Percentiles rank a stretch among this genome's conserved stretches.
phyloP scores from a whole-genome alignment of 1,139 yeast genomes.

The Taphrina betulina region DNA sequence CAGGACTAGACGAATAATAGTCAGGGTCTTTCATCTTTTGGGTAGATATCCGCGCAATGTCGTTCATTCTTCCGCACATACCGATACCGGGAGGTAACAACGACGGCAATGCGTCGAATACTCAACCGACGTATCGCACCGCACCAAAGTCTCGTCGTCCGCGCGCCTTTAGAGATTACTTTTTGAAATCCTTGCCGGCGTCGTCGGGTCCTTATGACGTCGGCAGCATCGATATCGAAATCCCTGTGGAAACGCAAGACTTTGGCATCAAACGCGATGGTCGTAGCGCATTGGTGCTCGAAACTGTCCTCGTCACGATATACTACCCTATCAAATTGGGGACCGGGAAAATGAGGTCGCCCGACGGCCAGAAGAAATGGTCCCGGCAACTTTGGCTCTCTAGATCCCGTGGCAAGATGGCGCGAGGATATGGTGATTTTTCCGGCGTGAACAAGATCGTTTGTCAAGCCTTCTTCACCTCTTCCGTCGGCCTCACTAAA shows the following conservation, averaged over 20 bases:
- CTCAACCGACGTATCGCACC: constrained; percentile 4
- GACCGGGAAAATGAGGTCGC: constrained; percentile 12
- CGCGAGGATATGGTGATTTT: constrained; percentile 31
- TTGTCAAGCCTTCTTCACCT: constrained; percentile 16
- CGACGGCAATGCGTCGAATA: constrained; percentile 14
- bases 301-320: constrained; percentile 28
- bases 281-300: constrained; percentile 13
- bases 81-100: constrained; percentile 19
- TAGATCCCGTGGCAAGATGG: constrained; percentile 9
- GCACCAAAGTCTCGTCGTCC: constrained; percentile 28
- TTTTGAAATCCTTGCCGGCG: constrained; percentile 27
- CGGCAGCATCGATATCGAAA: constrained; percentile 31
- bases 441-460: constrained; percentile 27
- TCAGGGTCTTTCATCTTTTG: no score
- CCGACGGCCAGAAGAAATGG: constrained; percentile 28
- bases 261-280: constrained; percentile 20
- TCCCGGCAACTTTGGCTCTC: constrained; percentile 31
- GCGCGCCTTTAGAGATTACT: constrained; percentile 10
- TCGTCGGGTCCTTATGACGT: constrained; percentile 31
- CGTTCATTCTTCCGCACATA: neutral
- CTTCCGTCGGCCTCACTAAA: constrained; percentile 31
- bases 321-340: constrained; percentile 27
- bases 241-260: constrained; percentile 21
- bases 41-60: no score
- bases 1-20: no score